These are phyloP conservation scores for Backusella luteola DNA, from an alignment of 192 early-diverging fungal genomes.

Conservation along the genomic window DNA sequence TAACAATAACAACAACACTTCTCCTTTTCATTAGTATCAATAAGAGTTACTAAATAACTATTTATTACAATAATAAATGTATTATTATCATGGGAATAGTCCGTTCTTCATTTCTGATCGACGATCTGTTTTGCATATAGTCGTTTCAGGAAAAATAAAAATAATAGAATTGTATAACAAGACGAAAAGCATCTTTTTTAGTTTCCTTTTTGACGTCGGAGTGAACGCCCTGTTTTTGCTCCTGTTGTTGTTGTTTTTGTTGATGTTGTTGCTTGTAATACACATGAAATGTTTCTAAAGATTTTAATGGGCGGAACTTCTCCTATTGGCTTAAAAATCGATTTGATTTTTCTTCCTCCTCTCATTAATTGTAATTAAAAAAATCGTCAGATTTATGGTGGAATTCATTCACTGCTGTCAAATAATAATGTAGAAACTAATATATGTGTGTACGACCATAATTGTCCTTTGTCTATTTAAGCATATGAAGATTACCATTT, in stretches of 20 bases:
- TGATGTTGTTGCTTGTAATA: background rate
- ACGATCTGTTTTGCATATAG: background rate
- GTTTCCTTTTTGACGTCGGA: background rate
- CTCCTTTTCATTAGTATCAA: background rate
- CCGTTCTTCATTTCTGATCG: constrained; percentile 5
- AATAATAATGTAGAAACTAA: background rate
- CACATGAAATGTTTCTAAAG: background rate
- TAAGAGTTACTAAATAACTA: background rate
- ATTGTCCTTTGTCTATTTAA: background rate
- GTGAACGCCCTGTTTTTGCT: background rate
- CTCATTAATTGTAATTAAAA: background rate
- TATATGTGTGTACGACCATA: background rate
- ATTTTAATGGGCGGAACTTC: background rate
- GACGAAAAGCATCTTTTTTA: background rate
- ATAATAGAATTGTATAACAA: background rate
- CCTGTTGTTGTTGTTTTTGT: background rate
- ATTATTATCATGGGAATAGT: background rate
- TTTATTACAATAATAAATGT: background rate
- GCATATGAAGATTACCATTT: background rate
- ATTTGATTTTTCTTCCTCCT: background rate
- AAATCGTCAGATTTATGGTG: background rate
- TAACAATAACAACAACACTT: background rate
- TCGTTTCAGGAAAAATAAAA: background rate
- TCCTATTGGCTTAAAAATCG: constrained; percentile 2
- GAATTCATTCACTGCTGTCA: background rate